A percentile compares a stretch with the other conserved stretches of the same genome.
phyloP scores from a whole-genome alignment of 1,284 basidiomycete species.

The Fereydounia khargensis region DNA sequence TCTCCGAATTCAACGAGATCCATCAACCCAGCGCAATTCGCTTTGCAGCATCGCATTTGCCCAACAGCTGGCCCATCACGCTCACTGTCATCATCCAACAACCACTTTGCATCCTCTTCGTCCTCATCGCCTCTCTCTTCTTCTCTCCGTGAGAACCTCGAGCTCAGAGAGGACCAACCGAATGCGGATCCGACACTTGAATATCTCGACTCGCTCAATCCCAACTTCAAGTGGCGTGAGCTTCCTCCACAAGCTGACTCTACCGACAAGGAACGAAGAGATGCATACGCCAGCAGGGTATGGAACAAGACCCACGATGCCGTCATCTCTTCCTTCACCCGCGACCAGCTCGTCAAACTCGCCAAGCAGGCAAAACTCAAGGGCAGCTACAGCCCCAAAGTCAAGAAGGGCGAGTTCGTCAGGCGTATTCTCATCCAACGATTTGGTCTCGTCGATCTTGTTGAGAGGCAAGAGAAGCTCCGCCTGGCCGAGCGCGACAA shows the following conservation, averaged over 20 bases:
- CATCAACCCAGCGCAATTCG: no score
- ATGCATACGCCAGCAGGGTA: slow-evolving; percentile 12
- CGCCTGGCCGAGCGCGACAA: slow-evolving; percentile 15
- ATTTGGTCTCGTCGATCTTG: slow-evolving; percentile 24
- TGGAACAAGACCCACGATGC: slow-evolving; percentile 21
- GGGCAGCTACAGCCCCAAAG: slow-evolving; percentile 9
- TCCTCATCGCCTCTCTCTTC: no score
- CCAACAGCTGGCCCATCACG: no score
- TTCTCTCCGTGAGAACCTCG: no score
- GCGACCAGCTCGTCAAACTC: slow-evolving; percentile 17
- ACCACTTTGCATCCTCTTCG: no score
- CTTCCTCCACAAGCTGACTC: not conserved
- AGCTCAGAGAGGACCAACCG: slow-evolving; percentile 10
- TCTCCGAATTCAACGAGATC: no score
- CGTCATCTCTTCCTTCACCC: slow-evolving; percentile 26
- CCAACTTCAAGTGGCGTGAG: not conserved
- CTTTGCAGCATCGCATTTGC: no score
- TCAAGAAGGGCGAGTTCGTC: slow-evolving; percentile 15
- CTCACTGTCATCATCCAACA: no score
- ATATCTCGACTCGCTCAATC: slow-evolving; percentile 31
- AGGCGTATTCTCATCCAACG: slow-evolving; percentile 28
- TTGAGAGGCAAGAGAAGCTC: slow-evolving; percentile 12
- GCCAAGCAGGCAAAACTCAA: slow-evolving; percentile 8
- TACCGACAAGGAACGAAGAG: not conserved
- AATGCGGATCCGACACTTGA: slow-evolving; percentile 23